phyloP scores from a whole-genome alignment of 257 asterid genomes.

The Salvia miltiorrhiza region DNA sequence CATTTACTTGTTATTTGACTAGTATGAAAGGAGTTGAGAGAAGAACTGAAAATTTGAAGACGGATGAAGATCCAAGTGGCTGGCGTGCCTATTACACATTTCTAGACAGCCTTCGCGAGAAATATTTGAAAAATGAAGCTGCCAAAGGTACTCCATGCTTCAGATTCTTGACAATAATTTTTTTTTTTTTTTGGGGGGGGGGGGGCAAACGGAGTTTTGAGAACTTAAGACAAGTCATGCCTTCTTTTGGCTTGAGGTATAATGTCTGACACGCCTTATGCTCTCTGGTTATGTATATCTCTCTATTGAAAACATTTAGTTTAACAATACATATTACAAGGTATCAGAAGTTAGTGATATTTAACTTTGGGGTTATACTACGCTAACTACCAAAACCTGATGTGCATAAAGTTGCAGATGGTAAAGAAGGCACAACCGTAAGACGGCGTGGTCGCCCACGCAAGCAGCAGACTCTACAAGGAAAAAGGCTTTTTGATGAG shows the following conservation, averaged over 20 bases:
- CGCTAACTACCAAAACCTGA: conserved; percentile 4
- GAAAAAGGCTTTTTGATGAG: conserved; percentile 78
- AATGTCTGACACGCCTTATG: not conserved
- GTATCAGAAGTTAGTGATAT: not conserved
- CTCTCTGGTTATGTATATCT: not conserved
- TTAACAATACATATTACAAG: not conserved
- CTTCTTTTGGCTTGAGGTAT: too few relatives aligned
- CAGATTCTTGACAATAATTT: not conserved
- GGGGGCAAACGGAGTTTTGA: not conserved
- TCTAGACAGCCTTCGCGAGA: conserved; percentile 70
- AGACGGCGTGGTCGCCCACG: conserved; percentile 85
- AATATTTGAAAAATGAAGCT: conserved; percentile 67
- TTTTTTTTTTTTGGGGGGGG: not conserved
- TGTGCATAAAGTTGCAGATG: conserved; percentile 46
- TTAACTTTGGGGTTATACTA: not conserved
- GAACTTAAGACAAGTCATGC: too few relatives aligned
- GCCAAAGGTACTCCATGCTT: conserved; percentile 53
- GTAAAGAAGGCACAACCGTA: conserved; percentile 52
- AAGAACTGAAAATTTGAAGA: conserved; percentile 62
- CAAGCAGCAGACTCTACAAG: conserved; percentile 65
- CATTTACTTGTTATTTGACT: conserved; percentile 11
- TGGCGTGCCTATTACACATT: conserved; percentile 78
- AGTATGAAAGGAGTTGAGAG: conserved; percentile 69
- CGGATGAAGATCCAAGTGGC: conserved; percentile 82
- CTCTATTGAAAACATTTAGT: not conserved